Conservation (phyloP, 306 rosid genomes). For the Hippophae rhamnoides region DNA sequence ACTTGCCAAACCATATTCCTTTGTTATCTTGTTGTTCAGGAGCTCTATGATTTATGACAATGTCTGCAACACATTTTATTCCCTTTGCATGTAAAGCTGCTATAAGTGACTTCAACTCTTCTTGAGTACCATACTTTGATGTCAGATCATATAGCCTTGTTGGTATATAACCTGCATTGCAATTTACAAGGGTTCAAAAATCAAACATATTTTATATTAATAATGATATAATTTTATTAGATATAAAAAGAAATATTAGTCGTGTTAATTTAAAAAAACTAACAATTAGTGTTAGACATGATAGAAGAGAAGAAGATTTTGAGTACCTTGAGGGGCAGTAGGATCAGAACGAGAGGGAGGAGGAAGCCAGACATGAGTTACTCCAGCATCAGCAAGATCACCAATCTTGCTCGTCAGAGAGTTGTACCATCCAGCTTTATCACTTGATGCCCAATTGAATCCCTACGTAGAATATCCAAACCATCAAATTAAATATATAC, state of each 20-base stretch:
- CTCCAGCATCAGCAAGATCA: constrained; percentile 41
- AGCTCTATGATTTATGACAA: constrained; percentile 72
- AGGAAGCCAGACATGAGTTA: constrained; percentile 84
- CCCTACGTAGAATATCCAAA: constrained; percentile 26
- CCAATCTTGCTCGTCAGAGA: constrained; percentile 32
- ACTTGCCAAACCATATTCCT: constrained; percentile 39
- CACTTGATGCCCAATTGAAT: constrained; percentile 75
- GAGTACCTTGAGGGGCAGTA: constrained; percentile 34
- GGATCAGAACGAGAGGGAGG: constrained; percentile 54
- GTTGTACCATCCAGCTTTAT: constrained; percentile 64
- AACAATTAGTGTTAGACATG: background rate
- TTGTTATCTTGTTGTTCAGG: constrained; percentile 17
- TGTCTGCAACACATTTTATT: constrained; percentile 48
- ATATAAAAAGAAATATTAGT: background rate
- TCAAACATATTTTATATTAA: background rate
- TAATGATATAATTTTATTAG: background rate
- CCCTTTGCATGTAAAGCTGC: constrained; percentile 31
- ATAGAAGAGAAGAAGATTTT: background rate
- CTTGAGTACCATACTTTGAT: constrained; percentile 43
- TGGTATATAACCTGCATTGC: constrained; percentile 41
- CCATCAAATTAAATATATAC: no score
- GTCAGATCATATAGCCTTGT: constrained; percentile 70
- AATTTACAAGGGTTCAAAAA: background rate
- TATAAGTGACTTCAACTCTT: constrained; percentile 47
- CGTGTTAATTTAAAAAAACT: background rate